phyloP scores from a whole-genome alignment of 306 rosid species.

The Fagus sylvatica region DNA sequence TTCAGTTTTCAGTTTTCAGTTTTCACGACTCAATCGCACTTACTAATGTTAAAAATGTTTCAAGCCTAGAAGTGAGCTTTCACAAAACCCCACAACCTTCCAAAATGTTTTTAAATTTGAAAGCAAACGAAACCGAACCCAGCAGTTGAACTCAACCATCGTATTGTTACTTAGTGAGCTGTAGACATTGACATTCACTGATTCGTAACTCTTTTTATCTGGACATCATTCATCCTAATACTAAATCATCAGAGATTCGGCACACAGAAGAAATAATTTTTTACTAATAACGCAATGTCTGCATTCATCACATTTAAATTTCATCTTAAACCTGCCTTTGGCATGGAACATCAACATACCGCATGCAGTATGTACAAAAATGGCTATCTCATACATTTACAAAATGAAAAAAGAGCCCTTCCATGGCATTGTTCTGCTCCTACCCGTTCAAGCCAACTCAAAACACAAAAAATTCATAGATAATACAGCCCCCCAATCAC shows the following conservation, averaged over 20 bases:
- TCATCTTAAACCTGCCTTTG: slow-evolving; percentile 1
- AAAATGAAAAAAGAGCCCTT: slow-evolving; percentile 25
- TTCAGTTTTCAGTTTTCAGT: too few relatives aligned
- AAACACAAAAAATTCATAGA: neutral
- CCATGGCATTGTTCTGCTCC: neutral
- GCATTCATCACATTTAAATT: neutral
- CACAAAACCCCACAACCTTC: too few relatives aligned
- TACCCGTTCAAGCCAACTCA: neutral
- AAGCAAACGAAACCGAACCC: too few relatives aligned
- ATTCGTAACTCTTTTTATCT: too few relatives aligned
- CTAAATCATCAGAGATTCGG: too few relatives aligned
- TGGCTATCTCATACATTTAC: slow-evolving; percentile 27
- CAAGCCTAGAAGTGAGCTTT: too few relatives aligned
- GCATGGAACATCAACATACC: slow-evolving; percentile 5
- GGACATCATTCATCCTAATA: neutral
- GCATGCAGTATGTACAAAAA: neutral
- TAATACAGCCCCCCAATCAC: neutral
- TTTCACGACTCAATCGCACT: too few relatives aligned
- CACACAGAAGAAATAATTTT: neutral
- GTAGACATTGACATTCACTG: too few relatives aligned
- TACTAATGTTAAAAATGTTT: too few relatives aligned
- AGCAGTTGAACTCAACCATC: too few relatives aligned
- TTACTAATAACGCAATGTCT: neutral
- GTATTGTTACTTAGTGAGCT: too few relatives aligned
- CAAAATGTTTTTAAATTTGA: too few relatives aligned